These are phyloP conservation scores for Aspergillus sp. DNA, from an alignment of 2,329 filamentous ascomycete species.

Conservation along the genomic window DNA sequence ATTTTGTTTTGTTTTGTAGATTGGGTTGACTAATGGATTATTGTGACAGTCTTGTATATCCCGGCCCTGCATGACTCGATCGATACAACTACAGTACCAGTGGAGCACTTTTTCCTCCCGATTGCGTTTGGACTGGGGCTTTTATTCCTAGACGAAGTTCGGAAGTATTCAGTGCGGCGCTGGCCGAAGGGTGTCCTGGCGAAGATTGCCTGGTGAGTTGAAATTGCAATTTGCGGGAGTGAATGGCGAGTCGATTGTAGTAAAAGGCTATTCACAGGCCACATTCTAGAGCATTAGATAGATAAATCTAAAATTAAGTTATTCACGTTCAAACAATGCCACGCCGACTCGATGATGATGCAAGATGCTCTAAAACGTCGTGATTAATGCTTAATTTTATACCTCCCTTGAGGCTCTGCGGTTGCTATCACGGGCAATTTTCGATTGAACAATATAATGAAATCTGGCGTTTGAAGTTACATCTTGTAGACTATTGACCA, in stretches of 20 bases:
- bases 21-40: background rate
- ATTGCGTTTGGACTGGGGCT: conserved; percentile 68
- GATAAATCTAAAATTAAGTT: too few relatives aligned
- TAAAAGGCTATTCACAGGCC: too few relatives aligned
- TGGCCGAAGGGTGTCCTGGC: conserved; percentile 1
- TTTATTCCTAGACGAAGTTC: conserved; percentile 64
- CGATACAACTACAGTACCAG: conserved; percentile 62
- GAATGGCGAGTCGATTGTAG: accelerated
- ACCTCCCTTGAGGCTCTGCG: background rate
- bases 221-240: too few relatives aligned
- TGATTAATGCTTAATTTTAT: background rate
- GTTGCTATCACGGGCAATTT: background rate
- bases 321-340: too few relatives aligned
- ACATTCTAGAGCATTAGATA: too few relatives aligned
- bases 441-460: too few relatives aligned
- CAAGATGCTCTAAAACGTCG: background rate
- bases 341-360: too few relatives aligned
- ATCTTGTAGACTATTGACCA: too few relatives aligned
- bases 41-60: conserved; percentile 54
- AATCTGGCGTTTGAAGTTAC: background rate
- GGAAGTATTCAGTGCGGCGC: conserved; percentile 52
- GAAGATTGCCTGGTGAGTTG: conserved; percentile 47
- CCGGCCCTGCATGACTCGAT: conserved; percentile 63
- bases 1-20: background rate
- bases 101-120: conserved; percentile 75